Evolutionary conservation across 805 yeast genomes (phyloP).

Genomic region (Kodamaea neixiangensis): DNA sequence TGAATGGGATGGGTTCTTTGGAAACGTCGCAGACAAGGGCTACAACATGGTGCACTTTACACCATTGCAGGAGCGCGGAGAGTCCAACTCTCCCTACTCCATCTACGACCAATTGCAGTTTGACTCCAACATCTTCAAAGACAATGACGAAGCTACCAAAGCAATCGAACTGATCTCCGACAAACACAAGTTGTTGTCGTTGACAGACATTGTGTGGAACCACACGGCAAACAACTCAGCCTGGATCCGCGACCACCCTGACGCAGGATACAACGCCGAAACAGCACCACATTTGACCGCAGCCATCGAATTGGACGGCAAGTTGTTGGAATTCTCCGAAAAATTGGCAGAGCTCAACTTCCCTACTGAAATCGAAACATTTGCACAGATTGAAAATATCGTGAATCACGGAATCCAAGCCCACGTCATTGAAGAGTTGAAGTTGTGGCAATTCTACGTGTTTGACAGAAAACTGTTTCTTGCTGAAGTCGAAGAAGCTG

Average conservation of each 20-base stretch:
- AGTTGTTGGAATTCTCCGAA: conserved; percentile 65
- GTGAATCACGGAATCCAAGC: conserved; percentile 64
- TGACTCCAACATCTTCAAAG: conserved; percentile 65
- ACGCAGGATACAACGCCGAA: conserved; percentile 78
- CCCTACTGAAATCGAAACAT: conserved; percentile 54
- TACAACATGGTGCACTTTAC: conserved; percentile 97
- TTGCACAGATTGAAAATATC: conserved; percentile 57
- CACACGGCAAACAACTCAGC: conserved; percentile 90
- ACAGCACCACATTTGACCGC: conserved; percentile 89
- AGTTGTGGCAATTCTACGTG: conserved; percentile 88
- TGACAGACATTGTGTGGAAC: conserved; percentile 92
- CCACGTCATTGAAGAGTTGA: conserved; percentile 65
- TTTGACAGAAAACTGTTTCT: conserved; percentile 54
- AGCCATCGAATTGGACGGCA: conserved; percentile 81
- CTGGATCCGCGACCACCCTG: conserved; percentile 88
- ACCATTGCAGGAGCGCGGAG: conserved; percentile 88
- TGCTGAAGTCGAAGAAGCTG: conserved; percentile 35
- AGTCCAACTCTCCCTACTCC: conserved; percentile 90
- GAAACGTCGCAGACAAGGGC: conserved; percentile 66
- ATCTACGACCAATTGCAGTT: conserved; percentile 81
- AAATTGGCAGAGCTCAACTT: conserved; percentile 57
- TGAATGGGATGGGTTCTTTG: conserved; percentile 69
- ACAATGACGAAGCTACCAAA: conserved; percentile 51
- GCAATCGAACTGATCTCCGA: conserved; percentile 53
- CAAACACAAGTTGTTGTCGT: conserved; percentile 60